Evolutionary conservation across 495 filamentous ascomycete genomes (phyloP).

Genomic region (Corynascus novoguineensis): DNA sequence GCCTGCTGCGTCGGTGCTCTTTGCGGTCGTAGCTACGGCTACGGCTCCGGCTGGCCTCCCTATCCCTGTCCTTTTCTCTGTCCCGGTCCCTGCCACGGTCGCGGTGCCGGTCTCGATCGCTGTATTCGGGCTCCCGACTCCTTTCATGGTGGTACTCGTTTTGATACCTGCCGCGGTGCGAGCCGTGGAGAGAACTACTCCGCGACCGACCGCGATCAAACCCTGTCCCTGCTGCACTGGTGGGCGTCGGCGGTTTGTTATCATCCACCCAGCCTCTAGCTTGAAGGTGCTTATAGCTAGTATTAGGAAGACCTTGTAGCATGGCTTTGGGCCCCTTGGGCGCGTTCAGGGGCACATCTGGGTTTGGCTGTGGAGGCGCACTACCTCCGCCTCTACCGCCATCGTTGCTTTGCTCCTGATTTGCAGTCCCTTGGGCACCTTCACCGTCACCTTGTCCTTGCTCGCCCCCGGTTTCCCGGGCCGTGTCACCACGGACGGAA

Average conservation of each 20-base stretch:
- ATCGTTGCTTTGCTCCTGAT: background rate
- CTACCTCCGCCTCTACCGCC: conserved; percentile 10
- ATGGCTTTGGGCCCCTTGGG: conserved; percentile 92
- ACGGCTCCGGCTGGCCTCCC: conserved; percentile 25
- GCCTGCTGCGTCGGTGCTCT: conserved; percentile 46
- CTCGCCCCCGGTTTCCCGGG: conserved; percentile 13
- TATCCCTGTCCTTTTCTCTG: conserved; percentile 22
- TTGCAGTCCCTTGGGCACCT: conserved; percentile 15
- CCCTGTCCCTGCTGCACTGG: conserved; percentile 30
- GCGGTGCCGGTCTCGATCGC: conserved; percentile 23
- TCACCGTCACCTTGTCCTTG: conserved; percentile 12
- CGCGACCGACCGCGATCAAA: conserved; percentile 32
- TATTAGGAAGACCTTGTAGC: conserved; percentile 77
- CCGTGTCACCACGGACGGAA: conserved; percentile 33
- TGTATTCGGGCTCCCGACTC: conserved; percentile 16
- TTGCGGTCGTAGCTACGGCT: conserved; percentile 46
- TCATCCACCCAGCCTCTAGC: conserved; percentile 43
- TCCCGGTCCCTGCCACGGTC: conserved; percentile 23
- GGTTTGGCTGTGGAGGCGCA: conserved; percentile 16
- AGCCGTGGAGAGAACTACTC: conserved; percentile 38
- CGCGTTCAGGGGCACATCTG: conserved; percentile 56
- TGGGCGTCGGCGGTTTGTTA: conserved; percentile 33
- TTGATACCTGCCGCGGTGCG: conserved; percentile 14
- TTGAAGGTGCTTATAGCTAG: conserved; percentile 53
- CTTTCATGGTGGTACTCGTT: conserved; percentile 22